Percentiles rank a stretch among this genome's conserved stretches.
These are phyloP conservation scores for Dipteronia dyeriana DNA, from an alignment of 345 rosid species.

Conservation along the genomic window DNA sequence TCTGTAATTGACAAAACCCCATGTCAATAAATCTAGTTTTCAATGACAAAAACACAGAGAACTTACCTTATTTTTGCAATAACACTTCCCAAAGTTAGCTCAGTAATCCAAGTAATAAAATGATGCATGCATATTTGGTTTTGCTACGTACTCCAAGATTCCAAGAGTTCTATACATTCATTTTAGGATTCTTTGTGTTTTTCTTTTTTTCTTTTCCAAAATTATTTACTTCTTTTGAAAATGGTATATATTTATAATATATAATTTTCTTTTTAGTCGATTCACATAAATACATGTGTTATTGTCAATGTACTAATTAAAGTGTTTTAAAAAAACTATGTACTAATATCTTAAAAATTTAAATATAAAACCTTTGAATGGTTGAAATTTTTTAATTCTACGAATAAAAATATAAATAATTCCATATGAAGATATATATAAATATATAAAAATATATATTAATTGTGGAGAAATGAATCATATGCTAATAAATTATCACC, in stretches of 20 bases:
- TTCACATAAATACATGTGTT: too few relatives aligned
- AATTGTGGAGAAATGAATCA: too few relatives aligned
- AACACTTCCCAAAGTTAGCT: slow-evolving; percentile 8
- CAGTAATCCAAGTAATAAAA: neutral
- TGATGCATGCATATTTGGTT: neutral
- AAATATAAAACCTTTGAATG: too few relatives aligned
- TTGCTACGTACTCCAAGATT: slow-evolving; percentile 4
- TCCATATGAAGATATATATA: too few relatives aligned
- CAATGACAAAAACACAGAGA: neutral
- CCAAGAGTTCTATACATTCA: neutral
- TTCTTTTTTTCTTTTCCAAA: neutral
- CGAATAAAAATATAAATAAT: too few relatives aligned
- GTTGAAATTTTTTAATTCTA: too few relatives aligned
- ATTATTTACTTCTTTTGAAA: neutral
- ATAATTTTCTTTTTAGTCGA: too few relatives aligned
- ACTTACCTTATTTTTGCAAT: neutral
- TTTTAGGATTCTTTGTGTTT: neutral
- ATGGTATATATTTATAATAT: neutral
- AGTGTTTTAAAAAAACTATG: too few relatives aligned
- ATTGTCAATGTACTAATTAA: too few relatives aligned
- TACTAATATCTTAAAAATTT: too few relatives aligned
- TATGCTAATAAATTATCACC: too few relatives aligned
- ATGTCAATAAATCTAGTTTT: neutral
- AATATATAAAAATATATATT: too few relatives aligned
- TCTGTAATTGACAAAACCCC: slow-evolving; percentile 4